These are phyloP conservation scores for Fusarium sp. DNA, from an alignment of 2,329 filamentous ascomycete genomes.

Conservation along the genomic window DNA sequence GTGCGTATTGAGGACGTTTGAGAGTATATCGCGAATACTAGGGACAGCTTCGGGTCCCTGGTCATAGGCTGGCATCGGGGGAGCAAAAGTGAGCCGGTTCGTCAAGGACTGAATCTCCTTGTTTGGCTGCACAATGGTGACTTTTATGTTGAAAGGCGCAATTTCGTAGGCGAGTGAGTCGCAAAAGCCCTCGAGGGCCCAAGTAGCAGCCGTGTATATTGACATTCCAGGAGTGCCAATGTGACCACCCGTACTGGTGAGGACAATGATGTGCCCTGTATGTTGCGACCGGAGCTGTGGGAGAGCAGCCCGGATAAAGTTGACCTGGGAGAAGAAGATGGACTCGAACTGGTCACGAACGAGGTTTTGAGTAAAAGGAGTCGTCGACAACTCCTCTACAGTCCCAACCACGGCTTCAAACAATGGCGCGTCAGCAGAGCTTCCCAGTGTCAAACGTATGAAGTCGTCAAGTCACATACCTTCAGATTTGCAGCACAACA, in stretches of 20 bases:
- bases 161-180: conserved; percentile 97
- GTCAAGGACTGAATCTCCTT: conserved; percentile 91
- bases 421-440: conserved; percentile 26
- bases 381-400: conserved; percentile 88
- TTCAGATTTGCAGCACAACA: conserved; percentile 91
- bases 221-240: conserved; percentile 92
- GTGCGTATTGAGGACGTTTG: conserved; percentile 81
- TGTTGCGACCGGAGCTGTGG: conserved; percentile 83
- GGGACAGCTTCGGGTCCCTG: conserved; percentile 70
- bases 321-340: conserved; percentile 95
- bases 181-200: conserved; percentile 96
- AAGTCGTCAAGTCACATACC: conserved; percentile 58
- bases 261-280: conserved; percentile 89
- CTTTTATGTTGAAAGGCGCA: conserved; percentile 94
- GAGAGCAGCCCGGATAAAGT: conserved; percentile 90
- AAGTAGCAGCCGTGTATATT: conserved; percentile 91
- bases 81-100: conserved; percentile 87
- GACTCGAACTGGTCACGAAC: conserved; percentile 93
- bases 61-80: conserved; percentile 71
- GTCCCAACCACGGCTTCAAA: conserved; percentile 84
- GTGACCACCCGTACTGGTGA: conserved; percentile 92
- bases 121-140: conserved; percentile 95
- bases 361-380: conserved; percentile 77
- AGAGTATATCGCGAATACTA: conserved; percentile 84
- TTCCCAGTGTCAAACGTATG: background rate